phyloP scores from a whole-genome alignment of 108 stramenopile species.

The Skeletonema tropicum region DNA sequence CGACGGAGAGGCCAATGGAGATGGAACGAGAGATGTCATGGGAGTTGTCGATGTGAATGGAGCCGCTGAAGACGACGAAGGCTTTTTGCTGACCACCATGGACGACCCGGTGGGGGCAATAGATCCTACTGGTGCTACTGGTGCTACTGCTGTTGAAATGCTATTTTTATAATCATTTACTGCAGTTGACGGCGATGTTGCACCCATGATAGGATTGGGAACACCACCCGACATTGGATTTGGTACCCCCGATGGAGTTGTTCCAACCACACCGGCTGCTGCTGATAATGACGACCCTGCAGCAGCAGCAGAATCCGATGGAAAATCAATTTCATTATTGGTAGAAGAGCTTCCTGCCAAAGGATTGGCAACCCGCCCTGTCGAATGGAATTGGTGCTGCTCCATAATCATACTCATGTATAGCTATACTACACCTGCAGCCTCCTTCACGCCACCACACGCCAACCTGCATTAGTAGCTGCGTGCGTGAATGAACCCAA shows the following conservation, averaged over 20 bases:
- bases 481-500: too few species aligned
- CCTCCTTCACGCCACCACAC: too few species aligned
- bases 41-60: neutral
- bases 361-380: neutral
- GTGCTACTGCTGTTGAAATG: too few species aligned
- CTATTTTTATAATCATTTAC: too few species aligned
- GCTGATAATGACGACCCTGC: neutral
- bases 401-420: slow-evolving; percentile 2
- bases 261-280: neutral
- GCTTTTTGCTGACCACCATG: neutral
- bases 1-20: slow-evolving; percentile 1
- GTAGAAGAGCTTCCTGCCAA: slow-evolving; percentile 2
- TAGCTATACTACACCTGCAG: too few species aligned
- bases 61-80: neutral
- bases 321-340: neutral
- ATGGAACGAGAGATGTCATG: neutral
- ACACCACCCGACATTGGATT: slow-evolving; percentile 7
- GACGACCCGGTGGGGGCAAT: neutral
- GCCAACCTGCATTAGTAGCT: too few species aligned
- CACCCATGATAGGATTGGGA: slow-evolving; percentile 5
- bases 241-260: neutral
- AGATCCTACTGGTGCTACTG: neutral
- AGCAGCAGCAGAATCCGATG: neutral
- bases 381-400: neutral
- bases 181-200: neutral